Conservation (phyloP, 352 stramenopile genomes). For the Peronospora destructor region DNA sequence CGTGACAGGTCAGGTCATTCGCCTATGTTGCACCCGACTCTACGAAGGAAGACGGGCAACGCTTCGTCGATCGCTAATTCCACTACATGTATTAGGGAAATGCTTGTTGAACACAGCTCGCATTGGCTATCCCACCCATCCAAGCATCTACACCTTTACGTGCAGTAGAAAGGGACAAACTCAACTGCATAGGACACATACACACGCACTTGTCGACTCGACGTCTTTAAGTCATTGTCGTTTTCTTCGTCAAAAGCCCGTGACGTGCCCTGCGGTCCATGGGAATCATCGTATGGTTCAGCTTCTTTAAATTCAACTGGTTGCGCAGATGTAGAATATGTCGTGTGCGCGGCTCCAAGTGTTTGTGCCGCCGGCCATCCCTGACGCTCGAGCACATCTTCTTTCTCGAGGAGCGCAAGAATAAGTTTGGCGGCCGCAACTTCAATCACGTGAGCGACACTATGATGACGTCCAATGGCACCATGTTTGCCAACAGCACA, state of each 20-base stretch:
- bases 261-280: slow-evolving; percentile 19
- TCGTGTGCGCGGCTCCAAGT: slow-evolving; percentile 55
- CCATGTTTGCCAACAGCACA: slow-evolving; percentile 26
- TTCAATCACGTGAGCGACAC: slow-evolving; percentile 77
- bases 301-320: slow-evolving; percentile 60
- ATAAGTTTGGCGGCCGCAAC: slow-evolving; percentile 68
- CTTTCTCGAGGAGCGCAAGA: slow-evolving; percentile 77
- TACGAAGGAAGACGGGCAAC: slow-evolving; percentile 5
- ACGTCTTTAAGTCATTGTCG: slow-evolving; percentile 13
- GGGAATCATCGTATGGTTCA: slow-evolving; percentile 55
- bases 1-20: neutral
- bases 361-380: slow-evolving; percentile 57
- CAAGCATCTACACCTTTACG: neutral
- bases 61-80: slow-evolving; percentile 9
- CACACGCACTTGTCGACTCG: neutral
- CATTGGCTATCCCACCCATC: slow-evolving; percentile 5
- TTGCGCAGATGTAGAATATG: slow-evolving; percentile 61
- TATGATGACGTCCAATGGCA: slow-evolving; percentile 41
- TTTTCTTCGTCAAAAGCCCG: slow-evolving; percentile 7
- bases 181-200: neutral
- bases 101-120: neutral
- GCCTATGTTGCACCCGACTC: neutral
- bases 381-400: slow-evolving; percentile 76
- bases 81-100: neutral
- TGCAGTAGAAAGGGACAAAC: slow-evolving; percentile 3